A percentile compares a stretch with the other conserved stretches of the same genome.
Conservation (phyloP, 2,329 filamentous ascomycete genomes). For the Exophiala oligosperma region DNA sequence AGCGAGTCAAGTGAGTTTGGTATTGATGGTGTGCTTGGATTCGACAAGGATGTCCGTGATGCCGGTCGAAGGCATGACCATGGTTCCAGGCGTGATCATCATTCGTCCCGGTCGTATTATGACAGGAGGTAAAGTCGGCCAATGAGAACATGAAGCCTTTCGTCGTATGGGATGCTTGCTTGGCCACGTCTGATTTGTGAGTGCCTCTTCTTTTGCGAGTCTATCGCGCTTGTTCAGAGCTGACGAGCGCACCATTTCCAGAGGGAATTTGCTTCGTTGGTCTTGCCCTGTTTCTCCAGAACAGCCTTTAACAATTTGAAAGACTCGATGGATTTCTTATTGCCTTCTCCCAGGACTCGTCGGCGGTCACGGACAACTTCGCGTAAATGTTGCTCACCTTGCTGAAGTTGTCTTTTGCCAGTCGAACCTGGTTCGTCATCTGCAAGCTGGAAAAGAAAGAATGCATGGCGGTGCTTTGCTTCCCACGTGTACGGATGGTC, state of each 20-base stretch:
- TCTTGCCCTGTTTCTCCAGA: slow-evolving; percentile 11
- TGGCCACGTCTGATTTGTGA: not conserved
- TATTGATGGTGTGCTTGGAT: slow-evolving; percentile 13
- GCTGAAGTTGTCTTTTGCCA: slow-evolving; percentile 1
- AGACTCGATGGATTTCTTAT: slow-evolving; percentile 16
- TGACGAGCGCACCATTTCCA: slow-evolving; percentile 15
- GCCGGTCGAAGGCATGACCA: not conserved
- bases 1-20: slow-evolving; percentile 16
- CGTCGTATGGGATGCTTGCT: not conserved
- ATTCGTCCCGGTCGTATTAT: not conserved
- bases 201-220: not conserved
- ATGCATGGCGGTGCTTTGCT: slow-evolving; percentile 22
- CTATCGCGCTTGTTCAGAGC: not conserved
- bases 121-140: not conserved
- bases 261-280: slow-evolving; percentile 11
- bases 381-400: slow-evolving; percentile 18
- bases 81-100: not conserved
- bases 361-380: slow-evolving; percentile 15
- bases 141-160: not conserved
- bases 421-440: slow-evolving; percentile 6
- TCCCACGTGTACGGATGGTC: slow-evolving; percentile 23
- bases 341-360: slow-evolving; percentile 15
- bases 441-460: slow-evolving; percentile 18
- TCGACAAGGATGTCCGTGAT: not conserved
- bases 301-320: slow-evolving; percentile 14